These are phyloP conservation scores for Miscanthus sacchariflorus DNA, from an alignment of 202 grass and related monocot genomes.

Conservation along the genomic window DNA sequence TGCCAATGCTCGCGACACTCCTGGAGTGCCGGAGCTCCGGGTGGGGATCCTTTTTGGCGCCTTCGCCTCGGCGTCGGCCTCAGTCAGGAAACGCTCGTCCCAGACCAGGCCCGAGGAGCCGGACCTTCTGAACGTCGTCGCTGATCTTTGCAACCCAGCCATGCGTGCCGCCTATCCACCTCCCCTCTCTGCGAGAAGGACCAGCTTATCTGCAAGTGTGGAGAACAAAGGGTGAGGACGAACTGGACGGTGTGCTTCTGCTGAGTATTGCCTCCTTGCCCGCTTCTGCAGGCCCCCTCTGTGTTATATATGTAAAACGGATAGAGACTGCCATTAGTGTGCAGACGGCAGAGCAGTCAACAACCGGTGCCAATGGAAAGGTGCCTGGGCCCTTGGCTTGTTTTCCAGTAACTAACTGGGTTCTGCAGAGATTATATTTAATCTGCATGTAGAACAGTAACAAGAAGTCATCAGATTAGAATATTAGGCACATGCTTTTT, in stretches of 20 bases:
- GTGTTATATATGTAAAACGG: slow-evolving; percentile 44
- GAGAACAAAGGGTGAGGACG: no score
- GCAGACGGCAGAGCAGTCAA: slow-evolving; percentile 65
- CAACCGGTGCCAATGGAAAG: slow-evolving; percentile 44
- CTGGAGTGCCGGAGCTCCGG: slow-evolving; percentile 75
- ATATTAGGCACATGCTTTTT: slow-evolving; percentile 25
- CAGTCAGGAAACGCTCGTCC: slow-evolving; percentile 80
- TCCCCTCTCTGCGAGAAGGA: slow-evolving; percentile 21
- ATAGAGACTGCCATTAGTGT: slow-evolving; percentile 54
- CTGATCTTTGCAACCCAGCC: slow-evolving; percentile 89
- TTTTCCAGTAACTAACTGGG: slow-evolving; percentile 50
- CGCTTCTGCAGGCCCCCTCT: no score
- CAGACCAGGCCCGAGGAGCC: slow-evolving; percentile 91
- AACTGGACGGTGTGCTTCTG: no score
- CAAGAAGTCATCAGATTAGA: slow-evolving; percentile 34
- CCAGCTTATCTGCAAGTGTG: no score
- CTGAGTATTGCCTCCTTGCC: no score
- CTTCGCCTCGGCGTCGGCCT: slow-evolving; percentile 47
- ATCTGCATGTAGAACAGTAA: slow-evolving; percentile 30
- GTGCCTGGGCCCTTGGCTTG: slow-evolving; percentile 44
- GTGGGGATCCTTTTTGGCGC: slow-evolving; percentile 15
- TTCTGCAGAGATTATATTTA: slow-evolving; percentile 42
- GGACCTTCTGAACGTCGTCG: slow-evolving; percentile 82
- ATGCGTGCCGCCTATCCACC: slow-evolving; percentile 36
- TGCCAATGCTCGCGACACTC: slow-evolving; percentile 66